Base-by-base conservation (phyloP, 1,284 basidiomycete species). In the Ceratobasidium papillatum region DNA sequence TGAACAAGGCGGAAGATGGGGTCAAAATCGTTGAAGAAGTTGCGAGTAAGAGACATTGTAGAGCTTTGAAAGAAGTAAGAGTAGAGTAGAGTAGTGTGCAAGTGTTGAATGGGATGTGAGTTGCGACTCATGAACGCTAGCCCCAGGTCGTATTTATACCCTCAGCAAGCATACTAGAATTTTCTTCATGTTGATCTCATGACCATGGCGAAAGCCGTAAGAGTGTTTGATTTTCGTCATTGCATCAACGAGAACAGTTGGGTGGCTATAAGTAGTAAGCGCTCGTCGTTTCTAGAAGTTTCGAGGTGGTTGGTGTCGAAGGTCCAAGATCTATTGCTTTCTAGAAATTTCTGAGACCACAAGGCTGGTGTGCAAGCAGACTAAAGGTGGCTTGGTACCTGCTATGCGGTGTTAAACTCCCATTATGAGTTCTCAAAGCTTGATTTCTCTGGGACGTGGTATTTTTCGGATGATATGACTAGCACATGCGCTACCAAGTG, bases 1-100 rank as follows among this genome's bases (percentile, higher is more conserved):
- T 76, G 74, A 52, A 75, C 49, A n/a, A 66, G 69, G n/a, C 76
- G 65, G 74, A 75, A 65, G 59, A 75, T 59, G 17, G 76, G 76
- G 36, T 69, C 61, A 45, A 73, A 72, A 30, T 76, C 76, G 63
- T 68, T 59, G 41, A 68, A 58, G 61, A 75, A 68, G 51, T 51
- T 72, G 61, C 76, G 74, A 59, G 59, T 38, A 43, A 75, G 54
- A 62, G 76, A 76, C 76, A 76, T 76, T 56, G 41, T 61, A 11
- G 54, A 47, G 62, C 25, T 45, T 47, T 30, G 41, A 17, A 47
- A 4, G 8, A 47, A 47, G 51, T 34, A 49, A 45, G 36, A 30
- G n/a, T 52, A 52, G 51, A 43, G 51, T 52, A 56, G 51, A 68
- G 49, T 72, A 72, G 41, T 27, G 51, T 30, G 51, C 22, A 27